A percentile compares a stretch with the other conserved stretches of the same genome.
These are phyloP conservation scores for Aureobasidium uvarum DNA, from an alignment of 2,329 filamentous ascomycete species.

Conservation along the genomic window DNA sequence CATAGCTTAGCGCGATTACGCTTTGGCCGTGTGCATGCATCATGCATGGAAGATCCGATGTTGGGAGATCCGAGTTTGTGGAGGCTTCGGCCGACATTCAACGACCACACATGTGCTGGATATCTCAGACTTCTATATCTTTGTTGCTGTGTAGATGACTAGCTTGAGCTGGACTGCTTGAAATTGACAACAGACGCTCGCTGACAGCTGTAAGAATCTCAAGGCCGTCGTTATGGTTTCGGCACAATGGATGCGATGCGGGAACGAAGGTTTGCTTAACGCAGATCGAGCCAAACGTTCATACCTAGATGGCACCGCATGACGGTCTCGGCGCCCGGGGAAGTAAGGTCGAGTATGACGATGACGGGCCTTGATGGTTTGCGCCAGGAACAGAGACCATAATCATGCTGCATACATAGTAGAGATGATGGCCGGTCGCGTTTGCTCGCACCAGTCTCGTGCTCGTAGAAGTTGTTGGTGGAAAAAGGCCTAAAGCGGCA, in stretches of 20 bases:
- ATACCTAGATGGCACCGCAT: constrained; percentile 16
- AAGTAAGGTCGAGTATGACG: constrained; percentile 17
- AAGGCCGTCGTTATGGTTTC: background rate
- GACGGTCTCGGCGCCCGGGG: constrained; percentile 16
- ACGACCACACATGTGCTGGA: background rate
- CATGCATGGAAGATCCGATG: background rate
- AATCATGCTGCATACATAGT: constrained; percentile 2
- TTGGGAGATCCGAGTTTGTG: background rate
- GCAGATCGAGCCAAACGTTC: constrained; percentile 19
- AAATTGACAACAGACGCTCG: background rate
- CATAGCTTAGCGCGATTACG: constrained; percentile 4
- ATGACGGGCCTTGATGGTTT: constrained; percentile 11
- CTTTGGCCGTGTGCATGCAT: constrained; percentile 17
- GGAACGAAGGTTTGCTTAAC: constrained; percentile 8
- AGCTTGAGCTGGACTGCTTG: background rate
- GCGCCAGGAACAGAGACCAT: constrained; percentile 11
- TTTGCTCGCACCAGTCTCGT: background rate
- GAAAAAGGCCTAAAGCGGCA: background rate
- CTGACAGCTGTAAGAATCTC: background rate
- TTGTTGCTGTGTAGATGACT: background rate
- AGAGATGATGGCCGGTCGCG: background rate
- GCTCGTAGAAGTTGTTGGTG: background rate
- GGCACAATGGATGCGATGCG: background rate
- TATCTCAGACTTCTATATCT: background rate
- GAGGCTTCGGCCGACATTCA: background rate